Conservation (phyloP, 768 basidiomycete genomes). For the Clitopilus hobsonii region DNA sequence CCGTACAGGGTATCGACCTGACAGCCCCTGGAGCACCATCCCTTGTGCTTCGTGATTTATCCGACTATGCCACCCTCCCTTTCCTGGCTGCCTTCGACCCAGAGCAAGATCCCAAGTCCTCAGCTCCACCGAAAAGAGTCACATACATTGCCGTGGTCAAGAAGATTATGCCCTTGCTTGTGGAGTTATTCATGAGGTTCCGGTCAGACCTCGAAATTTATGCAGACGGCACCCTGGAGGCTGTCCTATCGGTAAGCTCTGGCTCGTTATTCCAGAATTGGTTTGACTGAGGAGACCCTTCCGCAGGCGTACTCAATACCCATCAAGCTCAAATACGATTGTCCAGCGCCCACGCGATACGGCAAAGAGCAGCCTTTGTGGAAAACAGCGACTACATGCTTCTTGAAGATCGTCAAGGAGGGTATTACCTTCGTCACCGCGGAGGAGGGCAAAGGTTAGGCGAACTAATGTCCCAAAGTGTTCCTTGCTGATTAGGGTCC, state of each 20-base stretch:
- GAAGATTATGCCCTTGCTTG: constrained; percentile 78
- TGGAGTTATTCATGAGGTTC: constrained; percentile 71
- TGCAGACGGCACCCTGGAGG: constrained; percentile 78
- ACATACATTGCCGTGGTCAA: constrained; percentile 92
- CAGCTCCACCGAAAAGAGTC: constrained; percentile 55
- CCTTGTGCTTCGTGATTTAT: constrained; percentile 75
- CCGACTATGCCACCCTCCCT: constrained; percentile 83
- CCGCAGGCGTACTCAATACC: constrained; percentile 81
- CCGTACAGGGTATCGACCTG: constrained; percentile 65
- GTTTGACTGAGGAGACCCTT: not conserved
- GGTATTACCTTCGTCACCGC: constrained; percentile 46
- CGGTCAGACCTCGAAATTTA: constrained; percentile 61
- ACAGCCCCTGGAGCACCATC: constrained; percentile 59
- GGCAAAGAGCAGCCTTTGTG: constrained; percentile 87
- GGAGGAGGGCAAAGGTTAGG: constrained; percentile 43
- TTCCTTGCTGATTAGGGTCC: not conserved
- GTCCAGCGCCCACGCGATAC: constrained; percentile 83
- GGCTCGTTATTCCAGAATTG: not conserved
- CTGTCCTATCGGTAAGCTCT: constrained; percentile 64
- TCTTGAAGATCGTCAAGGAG: constrained; percentile 70
- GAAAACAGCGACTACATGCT: constrained; percentile 89
- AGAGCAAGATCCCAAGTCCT: constrained; percentile 33
- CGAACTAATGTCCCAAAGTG: not conserved
- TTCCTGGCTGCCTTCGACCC: constrained; percentile 78
- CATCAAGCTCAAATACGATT: constrained; percentile 92